A percentile compares a stretch with the other conserved stretches of the same genome.
phyloP scores from a whole-genome alignment of 2,329 filamentous ascomycete species.

The Pseudopithomyces maydicus region DNA sequence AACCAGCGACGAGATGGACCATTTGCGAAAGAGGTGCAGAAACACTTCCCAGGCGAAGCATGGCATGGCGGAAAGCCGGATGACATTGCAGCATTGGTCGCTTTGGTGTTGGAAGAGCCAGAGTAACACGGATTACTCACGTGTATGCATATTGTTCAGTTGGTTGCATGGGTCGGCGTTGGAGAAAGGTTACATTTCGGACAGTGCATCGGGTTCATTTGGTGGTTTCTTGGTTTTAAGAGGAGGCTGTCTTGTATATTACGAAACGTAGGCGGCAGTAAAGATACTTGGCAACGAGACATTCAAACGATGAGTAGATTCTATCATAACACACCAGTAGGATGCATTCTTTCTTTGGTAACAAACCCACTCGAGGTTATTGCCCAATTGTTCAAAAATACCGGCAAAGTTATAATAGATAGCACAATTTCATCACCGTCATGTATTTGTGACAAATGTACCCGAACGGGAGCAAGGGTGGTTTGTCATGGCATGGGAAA shows the following conservation, averaged over 20 bases:
- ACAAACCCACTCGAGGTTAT: too few species aligned
- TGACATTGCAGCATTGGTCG: slow-evolving; percentile 88
- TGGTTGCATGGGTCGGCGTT: slow-evolving; percentile 36
- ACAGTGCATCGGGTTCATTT: slow-evolving; percentile 10
- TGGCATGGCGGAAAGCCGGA: slow-evolving; percentile 95
- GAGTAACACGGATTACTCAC: slow-evolving; percentile 13
- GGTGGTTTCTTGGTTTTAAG: background rate
- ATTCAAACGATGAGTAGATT: too few species aligned
- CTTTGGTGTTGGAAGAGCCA: slow-evolving; percentile 46
- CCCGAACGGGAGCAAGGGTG: too few species aligned
- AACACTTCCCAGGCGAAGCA: slow-evolving; percentile 80
- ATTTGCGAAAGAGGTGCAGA: slow-evolving; percentile 93
- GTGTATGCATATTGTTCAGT: slow-evolving; percentile 21
- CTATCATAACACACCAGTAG: too few species aligned
- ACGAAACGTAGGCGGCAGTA: background rate
- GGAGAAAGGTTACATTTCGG: slow-evolving; percentile 9
- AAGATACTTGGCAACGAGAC: background rate
- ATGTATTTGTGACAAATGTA: too few species aligned
- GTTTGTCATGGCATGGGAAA: background rate
- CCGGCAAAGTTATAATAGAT: too few species aligned
- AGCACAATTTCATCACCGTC: background rate
- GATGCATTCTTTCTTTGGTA: too few species aligned
- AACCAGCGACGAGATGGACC: slow-evolving; percentile 85
- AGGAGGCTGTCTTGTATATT: background rate
- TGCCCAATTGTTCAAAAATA: too few species aligned